Evolutionary conservation across 345 rosid species (phyloP).

Genomic region (Gossypium bickii): DNA sequence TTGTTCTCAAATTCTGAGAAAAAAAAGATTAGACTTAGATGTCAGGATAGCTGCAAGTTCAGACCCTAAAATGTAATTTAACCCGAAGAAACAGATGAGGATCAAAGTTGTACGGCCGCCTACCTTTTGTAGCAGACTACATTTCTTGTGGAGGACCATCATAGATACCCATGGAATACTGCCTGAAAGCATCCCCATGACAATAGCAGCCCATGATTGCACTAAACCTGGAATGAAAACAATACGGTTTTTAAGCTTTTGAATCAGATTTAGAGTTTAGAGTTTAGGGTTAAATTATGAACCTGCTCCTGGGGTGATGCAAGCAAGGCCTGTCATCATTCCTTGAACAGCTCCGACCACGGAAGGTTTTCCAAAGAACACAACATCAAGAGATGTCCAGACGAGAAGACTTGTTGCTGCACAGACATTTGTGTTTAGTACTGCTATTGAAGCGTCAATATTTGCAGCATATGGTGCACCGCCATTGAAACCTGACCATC

Average conservation of each 20-base stretch:
- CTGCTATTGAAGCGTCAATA: slow-evolving; percentile 54
- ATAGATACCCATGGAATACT: slow-evolving; percentile 92
- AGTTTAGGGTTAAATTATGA: background rate
- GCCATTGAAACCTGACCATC: slow-evolving; percentile 97
- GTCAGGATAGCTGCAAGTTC: background rate
- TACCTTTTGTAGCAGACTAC: slow-evolving; percentile 59
- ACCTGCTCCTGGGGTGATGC: slow-evolving; percentile 96
- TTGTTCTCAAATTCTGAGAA: too few relatives aligned
- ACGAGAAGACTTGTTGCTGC: slow-evolving; percentile 93
- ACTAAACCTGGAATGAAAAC: slow-evolving; percentile 50
- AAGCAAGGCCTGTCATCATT: slow-evolving; percentile 86
- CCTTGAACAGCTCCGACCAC: slow-evolving; percentile 94
- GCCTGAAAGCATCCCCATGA: slow-evolving; percentile 72
- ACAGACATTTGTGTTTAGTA: slow-evolving; percentile 71
- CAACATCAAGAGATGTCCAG: slow-evolving; percentile 83
- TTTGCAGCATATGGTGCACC: slow-evolving; percentile 93
- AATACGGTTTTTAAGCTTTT: too few relatives aligned
- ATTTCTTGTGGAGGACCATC: slow-evolving; percentile 90
- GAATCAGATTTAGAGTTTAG: too few relatives aligned
- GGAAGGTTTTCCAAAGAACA: slow-evolving; percentile 85
- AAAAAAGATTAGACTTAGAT: background rate
- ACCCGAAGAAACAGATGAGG: background rate
- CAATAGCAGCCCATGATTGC: slow-evolving; percentile 89
- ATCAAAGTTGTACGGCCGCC: background rate
- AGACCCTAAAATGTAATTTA: background rate